These are phyloP conservation scores for Ceratobasidium theobromae DNA, from an alignment of 1,284 basidiomycete species.

Conservation along the genomic window DNA sequence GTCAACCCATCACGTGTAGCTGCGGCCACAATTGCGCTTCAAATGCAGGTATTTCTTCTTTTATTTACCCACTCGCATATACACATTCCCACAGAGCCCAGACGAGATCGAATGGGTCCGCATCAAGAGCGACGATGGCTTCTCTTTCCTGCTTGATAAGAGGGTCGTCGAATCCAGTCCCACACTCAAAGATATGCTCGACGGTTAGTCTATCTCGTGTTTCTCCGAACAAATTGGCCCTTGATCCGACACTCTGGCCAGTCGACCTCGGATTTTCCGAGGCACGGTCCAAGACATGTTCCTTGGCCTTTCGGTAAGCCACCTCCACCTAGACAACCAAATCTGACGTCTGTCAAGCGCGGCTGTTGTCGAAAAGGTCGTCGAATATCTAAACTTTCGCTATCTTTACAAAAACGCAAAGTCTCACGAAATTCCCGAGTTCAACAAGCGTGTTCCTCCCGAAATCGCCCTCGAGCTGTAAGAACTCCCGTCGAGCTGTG, in stretches of 20 bases:
- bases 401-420: slow-evolving; percentile 48
- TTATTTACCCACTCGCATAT: too few species aligned
- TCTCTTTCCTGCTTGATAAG: slow-evolving; percentile 59
- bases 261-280: slow-evolving; percentile 48
- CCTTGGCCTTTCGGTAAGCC: slow-evolving; percentile 51
- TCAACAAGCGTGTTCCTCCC: slow-evolving; percentile 53
- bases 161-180: slow-evolving; percentile 59
- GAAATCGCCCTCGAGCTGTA: slow-evolving; percentile 58
- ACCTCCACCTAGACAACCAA: neutral
- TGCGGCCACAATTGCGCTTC: too few species aligned
- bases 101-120: slow-evolving; percentile 57
- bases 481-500: too few species aligned
- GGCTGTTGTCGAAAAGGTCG: slow-evolving; percentile 55
- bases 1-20: too few species aligned
- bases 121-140: slow-evolving; percentile 62
- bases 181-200: slow-evolving; percentile 55
- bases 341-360: slow-evolving; percentile 41
- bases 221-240: slow-evolving; percentile 11
- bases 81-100: too few species aligned
- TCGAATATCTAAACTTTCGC: slow-evolving; percentile 57
- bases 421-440: slow-evolving; percentile 51
- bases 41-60: too few species aligned
- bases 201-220: slow-evolving; percentile 42
- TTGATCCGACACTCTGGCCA: neutral
- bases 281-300: slow-evolving; percentile 52